A percentile compares a stretch with the other conserved stretches of the same genome.
These are phyloP conservation scores for Dioscorea cayenensis DNA, from an alignment of 116 monocot species.

Conservation along the genomic window DNA sequence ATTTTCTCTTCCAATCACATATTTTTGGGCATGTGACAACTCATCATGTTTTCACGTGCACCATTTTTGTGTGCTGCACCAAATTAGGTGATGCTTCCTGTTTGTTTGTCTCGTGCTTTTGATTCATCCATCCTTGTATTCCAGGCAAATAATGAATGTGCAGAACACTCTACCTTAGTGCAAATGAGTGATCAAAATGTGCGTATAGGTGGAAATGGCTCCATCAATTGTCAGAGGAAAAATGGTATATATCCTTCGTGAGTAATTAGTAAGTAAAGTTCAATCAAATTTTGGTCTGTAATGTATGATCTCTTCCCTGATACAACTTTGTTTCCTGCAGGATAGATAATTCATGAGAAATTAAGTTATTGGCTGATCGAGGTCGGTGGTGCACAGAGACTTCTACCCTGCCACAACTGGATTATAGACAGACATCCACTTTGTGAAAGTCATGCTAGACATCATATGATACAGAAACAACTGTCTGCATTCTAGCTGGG, in stretches of 20 bases:
- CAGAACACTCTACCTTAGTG: neutral
- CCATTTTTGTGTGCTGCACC: neutral
- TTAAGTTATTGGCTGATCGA: neutral
- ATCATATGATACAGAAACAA: neutral
- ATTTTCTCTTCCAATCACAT: neutral
- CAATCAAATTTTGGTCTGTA: neutral
- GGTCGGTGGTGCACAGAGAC: neutral
- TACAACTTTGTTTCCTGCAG: neutral
- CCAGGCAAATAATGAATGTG: slow-evolving; percentile 3
- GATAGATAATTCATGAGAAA: neutral
- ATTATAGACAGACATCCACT: neutral
- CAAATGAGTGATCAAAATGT: neutral
- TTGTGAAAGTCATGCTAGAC: neutral
- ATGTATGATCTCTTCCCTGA: neutral
- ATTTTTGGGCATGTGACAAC: neutral
- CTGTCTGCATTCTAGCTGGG: neutral
- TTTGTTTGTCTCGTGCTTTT: neutral
- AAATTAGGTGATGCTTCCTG: neutral
- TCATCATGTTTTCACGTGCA: neutral
- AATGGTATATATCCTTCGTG: neutral
- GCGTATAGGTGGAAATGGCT: neutral
- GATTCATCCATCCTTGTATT: neutral
- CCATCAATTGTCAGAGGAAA: neutral
- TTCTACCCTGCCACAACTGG: neutral
- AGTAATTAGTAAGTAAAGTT: neutral